These are phyloP conservation scores for Metarhizium anisopliae DNA, from an alignment of 2,329 filamentous ascomycete genomes.

Conservation along the genomic window DNA sequence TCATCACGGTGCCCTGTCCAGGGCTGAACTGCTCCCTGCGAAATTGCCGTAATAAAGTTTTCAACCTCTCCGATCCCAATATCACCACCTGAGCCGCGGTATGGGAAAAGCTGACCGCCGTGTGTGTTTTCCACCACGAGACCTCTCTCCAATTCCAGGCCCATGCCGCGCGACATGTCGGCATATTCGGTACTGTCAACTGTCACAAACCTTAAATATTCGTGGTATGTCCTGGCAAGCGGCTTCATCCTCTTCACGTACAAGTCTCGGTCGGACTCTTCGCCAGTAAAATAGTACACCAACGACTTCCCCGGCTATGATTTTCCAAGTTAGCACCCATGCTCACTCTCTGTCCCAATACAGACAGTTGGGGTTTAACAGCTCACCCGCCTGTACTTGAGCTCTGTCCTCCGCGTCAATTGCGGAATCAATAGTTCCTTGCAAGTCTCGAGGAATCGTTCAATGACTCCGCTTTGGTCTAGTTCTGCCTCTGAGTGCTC, in stretches of 20 bases:
- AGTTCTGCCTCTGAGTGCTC: too few species aligned
- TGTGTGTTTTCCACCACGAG: slow-evolving; percentile 35
- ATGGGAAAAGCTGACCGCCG: slow-evolving; percentile 29
- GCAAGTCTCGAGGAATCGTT: too few species aligned
- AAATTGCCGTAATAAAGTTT: slow-evolving; percentile 34
- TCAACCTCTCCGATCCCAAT: slow-evolving; percentile 31
- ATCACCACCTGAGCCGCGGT: too few species aligned
- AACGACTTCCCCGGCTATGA: slow-evolving; percentile 16
- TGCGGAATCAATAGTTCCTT: too few species aligned
- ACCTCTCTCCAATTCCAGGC: slow-evolving; percentile 17
- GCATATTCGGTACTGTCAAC: slow-evolving; percentile 36
- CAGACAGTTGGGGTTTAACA: background rate
- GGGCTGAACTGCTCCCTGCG: slow-evolving; percentile 19
- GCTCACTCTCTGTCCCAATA: slow-evolving; percentile 28
- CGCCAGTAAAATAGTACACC: slow-evolving; percentile 22
- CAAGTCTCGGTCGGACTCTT: slow-evolving; percentile 19
- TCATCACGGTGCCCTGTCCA: slow-evolving; percentile 9
- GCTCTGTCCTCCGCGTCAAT: too few species aligned
- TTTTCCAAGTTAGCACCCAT: slow-evolving; percentile 2
- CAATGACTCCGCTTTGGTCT: slow-evolving; percentile 15
- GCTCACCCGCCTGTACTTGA: too few species aligned
- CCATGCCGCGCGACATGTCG: slow-evolving; percentile 31
- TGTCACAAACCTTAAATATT: slow-evolving; percentile 39
- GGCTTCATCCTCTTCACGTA: slow-evolving; percentile 28
- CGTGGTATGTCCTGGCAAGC: slow-evolving; percentile 34